Conservation (phyloP, 2,329 filamentous ascomycete species). For the Cladosporium sp. region DNA sequence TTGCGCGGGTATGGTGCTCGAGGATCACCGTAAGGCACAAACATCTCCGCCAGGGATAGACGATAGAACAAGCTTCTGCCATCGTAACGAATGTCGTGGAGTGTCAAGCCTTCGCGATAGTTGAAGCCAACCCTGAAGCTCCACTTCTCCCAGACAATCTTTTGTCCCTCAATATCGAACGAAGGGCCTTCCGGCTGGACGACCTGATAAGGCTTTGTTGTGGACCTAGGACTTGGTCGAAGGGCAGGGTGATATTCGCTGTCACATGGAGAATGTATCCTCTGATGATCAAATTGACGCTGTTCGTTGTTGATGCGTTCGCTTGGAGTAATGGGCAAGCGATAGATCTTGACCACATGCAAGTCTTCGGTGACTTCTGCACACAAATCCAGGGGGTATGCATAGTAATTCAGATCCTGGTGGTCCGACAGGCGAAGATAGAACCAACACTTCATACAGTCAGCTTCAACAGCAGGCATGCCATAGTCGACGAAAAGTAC, state of each 20-base stretch:
- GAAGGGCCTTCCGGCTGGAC: constrained; percentile 63
- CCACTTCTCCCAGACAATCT: constrained; percentile 46
- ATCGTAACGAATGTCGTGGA: constrained; percentile 67
- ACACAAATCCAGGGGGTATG: constrained; percentile 59
- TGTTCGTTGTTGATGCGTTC: constrained; percentile 43
- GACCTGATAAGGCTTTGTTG: constrained; percentile 63
- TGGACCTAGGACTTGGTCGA: constrained; percentile 3
- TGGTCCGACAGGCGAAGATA: constrained; percentile 60
- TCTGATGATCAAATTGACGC: constrained; percentile 40
- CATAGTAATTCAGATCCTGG: constrained; percentile 61
- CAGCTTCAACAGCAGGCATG: constrained; percentile 20
- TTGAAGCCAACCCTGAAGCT: constrained; percentile 66
- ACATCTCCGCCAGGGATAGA: constrained; percentile 65
- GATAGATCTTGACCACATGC: constrained; percentile 64
- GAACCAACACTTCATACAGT: constrained; percentile 57
- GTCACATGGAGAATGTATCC: constrained; percentile 51
- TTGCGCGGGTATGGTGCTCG: constrained; percentile 64
- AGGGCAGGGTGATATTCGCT: constrained; percentile 13
- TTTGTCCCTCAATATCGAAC: constrained; percentile 49
- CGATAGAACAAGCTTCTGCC: constrained; percentile 63
- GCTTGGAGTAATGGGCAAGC: constrained; percentile 52
- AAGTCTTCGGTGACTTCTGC: constrained; percentile 60
- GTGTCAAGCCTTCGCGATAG: constrained; percentile 63
- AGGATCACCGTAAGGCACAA: constrained; percentile 57
- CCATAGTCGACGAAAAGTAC: constrained; percentile 4